Base-by-base conservation (phyloP, 768 basidiomycete genomes). In the Hygrocybe punicea region DNA sequence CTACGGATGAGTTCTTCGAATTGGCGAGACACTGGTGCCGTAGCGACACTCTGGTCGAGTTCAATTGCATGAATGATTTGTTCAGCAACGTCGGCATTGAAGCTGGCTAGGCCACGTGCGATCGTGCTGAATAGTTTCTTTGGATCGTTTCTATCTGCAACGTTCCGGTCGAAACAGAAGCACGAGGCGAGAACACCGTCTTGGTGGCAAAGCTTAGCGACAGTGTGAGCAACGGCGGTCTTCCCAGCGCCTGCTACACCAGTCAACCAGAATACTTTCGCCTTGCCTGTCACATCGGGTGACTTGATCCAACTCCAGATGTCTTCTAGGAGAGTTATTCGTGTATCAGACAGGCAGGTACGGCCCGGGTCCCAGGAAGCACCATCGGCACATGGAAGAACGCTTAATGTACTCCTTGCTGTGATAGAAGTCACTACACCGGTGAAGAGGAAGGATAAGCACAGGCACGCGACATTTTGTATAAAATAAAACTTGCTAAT, bases 201-300 rank as follows among this genome's bases (percentile, higher is more conserved):
- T 6, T 46, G 39, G 0, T 37, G 40, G n/a, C 62, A 63, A 23
- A 13, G n/a, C 29, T 59, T n/a, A 2, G 63, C 60, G 16, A 65
- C 29, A 9, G 39, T 64, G 10, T 60, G 56, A 13, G 64, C 37
- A 21, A 65, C 56, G 3, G 64, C 48, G 48, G 54, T 61, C 24
- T 65, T 65, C 9, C 64, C 64, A 13, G 63, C 40, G 6, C 63
- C 63, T 14, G 62, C 60, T 2, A 60, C 57, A 40, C 63, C 62
- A 25, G 47, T 36, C 14, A 65, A 23, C 55, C 56, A 64, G n/a
- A 63, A 51, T 8, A 65, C 46, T 29, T 21, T 36, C 17, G 37
- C 35, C 2, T 6, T 4, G 6, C 5, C 17, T 6, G 9, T 19
- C 3, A 8, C 4, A 17, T 37, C 13, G 8, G 36, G 5, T n/a